Base-by-base conservation (phyloP, 2,329 filamentous ascomycete genomes). In the Pseudogymnoascus sp. region DNA sequence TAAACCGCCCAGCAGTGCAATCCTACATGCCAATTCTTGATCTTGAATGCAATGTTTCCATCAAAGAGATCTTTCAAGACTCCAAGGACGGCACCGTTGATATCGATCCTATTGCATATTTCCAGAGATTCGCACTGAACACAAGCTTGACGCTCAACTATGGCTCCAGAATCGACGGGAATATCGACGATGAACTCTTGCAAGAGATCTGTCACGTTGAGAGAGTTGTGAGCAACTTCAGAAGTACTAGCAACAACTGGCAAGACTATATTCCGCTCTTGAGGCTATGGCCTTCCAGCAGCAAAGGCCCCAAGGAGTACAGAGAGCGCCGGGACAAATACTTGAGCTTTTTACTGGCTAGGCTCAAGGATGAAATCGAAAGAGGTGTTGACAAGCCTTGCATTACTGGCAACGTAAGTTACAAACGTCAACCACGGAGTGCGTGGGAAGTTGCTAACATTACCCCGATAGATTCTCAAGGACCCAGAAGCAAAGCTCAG, bases 1-100 rank as follows among this genome's bases (percentile, higher is more conserved):
- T 93, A 20, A 92, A 92, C 71, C 81, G 87, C 0, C 88, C 89
- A 0, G 86, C 89, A 0, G 83, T 89, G 1, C 87, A 90, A 68
- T 86, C 85, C 0, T 93, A 93, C 71, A 88, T 92, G 83, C 89
- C 89, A 0, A 89, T 92, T 66, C 85, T 93, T 58, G 89, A 93
- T 67, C 83, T 92, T 25, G 90, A 93, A 71, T 84, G 86, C 28
- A 86, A 80, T 12, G 81, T 83, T 12, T 89, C 86, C 61, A 87
- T 93, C 73, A 86, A 84, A 65, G 88, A 93, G 67, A 79, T 93
- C 39, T 77, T 89, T 35, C 72, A 80, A 1, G 86, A 91, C 67
- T 85, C 82, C 66, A 76, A 83, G 38, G 76, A 80, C 9, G 89
- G 88, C 1, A 76, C 77, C 0, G 68, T 78, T 2, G 86, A 90